These are phyloP conservation scores for Diaporthe sp. DNA, from an alignment of 2,329 filamentous ascomycete species.

Conservation along the genomic window DNA sequence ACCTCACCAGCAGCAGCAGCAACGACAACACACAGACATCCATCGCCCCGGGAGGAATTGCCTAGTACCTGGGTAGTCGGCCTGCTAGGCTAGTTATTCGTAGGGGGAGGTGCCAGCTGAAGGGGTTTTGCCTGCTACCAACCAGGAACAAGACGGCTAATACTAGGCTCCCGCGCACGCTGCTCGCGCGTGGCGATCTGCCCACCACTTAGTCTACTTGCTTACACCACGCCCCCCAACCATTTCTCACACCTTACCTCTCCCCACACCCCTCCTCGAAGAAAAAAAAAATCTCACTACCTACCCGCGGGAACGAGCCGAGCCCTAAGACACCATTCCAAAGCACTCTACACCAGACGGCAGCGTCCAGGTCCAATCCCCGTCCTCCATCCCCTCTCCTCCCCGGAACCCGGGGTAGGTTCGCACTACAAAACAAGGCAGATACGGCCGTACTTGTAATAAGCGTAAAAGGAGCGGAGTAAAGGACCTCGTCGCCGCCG, in stretches of 20 bases:
- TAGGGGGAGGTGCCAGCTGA: neutral
- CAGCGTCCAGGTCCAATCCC: conserved; percentile 7
- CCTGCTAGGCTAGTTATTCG: neutral
- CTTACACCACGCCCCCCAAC: neutral
- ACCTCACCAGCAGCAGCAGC: neutral
- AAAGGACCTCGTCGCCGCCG: neutral
- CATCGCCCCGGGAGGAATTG: neutral
- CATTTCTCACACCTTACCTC: neutral
- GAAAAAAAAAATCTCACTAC: neutral
- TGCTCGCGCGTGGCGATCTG: conserved; percentile 7
- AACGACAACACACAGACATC: conserved; percentile 5
- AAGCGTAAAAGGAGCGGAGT: conserved; percentile 2
- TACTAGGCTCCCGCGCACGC: neutral
- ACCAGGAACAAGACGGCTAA: conserved; percentile 25
- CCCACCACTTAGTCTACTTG: neutral
- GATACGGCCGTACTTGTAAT: neutral
- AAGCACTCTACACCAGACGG: conserved; percentile 12
- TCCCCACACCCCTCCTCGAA: neutral
- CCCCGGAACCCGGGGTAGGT: neutral
- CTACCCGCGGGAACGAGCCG: conserved; percentile 24
- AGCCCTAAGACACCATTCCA: conserved; percentile 12
- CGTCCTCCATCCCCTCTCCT: neutral
- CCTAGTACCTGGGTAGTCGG: no score
- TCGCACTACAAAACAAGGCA: conserved; percentile 24
- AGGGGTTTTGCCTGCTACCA: conserved; percentile 23